Percentiles rank a stretch among this genome's conserved stretches.
phyloP scores from a whole-genome alignment of 2,329 filamentous ascomycete species.

The Diaporthe ampelina region DNA sequence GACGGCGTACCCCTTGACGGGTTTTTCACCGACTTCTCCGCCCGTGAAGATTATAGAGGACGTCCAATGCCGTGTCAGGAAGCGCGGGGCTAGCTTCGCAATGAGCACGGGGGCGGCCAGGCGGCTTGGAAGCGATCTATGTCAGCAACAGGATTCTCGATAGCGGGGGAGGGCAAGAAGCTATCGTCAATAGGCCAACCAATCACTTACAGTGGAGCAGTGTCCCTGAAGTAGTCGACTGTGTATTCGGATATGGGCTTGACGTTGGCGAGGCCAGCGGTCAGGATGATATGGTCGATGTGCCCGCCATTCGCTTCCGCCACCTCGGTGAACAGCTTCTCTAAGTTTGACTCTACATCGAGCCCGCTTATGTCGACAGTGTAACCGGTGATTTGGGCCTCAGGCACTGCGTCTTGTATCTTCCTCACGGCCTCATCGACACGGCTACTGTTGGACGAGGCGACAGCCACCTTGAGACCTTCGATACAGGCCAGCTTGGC shows the following conservation, averaged over 20 bases:
- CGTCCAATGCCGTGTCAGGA: conserved; percentile 54
- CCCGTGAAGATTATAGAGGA: conserved; percentile 64
- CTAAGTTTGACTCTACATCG: conserved; percentile 60
- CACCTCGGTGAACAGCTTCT: conserved; percentile 53
- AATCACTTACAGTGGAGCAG: conserved; percentile 54
- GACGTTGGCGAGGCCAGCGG: conserved; percentile 60
- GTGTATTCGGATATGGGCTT: conserved; percentile 55
- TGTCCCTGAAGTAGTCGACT: conserved; percentile 55
- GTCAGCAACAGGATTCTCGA: neutral
- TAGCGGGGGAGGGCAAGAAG: neutral
- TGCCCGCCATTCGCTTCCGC: conserved; percentile 46
- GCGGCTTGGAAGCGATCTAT: conserved; percentile 45
- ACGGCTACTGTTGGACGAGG: conserved; percentile 32
- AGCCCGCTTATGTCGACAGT: conserved; percentile 59
- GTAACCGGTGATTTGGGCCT: conserved; percentile 55
- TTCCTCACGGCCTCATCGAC: conserved; percentile 31
- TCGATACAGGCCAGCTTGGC: conserved; percentile 36
- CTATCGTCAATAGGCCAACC: neutral
- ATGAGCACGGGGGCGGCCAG: conserved; percentile 63
- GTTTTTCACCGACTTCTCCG: conserved; percentile 60
- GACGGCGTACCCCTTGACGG: conserved; percentile 52
- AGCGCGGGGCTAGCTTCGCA: conserved; percentile 58
- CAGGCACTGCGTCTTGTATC: conserved; percentile 39
- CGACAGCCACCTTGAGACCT: conserved; percentile 34
- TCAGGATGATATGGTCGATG: conserved; percentile 66